Conservation (phyloP, 139 green algal genomes). For the Closterium sp. region DNA sequence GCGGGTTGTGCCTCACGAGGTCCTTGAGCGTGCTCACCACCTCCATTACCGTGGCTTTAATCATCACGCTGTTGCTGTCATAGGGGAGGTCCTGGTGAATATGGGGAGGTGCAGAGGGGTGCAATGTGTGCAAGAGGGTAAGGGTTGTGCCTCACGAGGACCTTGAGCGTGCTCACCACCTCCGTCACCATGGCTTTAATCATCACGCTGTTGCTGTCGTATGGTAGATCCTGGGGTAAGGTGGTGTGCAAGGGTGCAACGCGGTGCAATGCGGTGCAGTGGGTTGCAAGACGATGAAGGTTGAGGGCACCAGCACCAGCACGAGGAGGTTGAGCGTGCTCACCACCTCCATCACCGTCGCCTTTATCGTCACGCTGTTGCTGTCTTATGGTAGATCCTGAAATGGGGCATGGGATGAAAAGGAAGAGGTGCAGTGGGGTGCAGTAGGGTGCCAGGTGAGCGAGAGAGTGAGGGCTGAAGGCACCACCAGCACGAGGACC, state of each 20-base stretch:
- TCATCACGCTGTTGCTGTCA: slow-evolving; percentile 69
- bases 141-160: slow-evolving; percentile 88
- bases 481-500: too few species aligned
- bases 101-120: not conserved
- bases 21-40: slow-evolving; percentile 93
- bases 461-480: too few species aligned
- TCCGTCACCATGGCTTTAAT: slow-evolving; percentile 92
- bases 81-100: slow-evolving; percentile 64
- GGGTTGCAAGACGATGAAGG: not conserved
- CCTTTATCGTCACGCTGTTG: too few species aligned
- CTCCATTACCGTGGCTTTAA: slow-evolving; percentile 93
- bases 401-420: too few species aligned
- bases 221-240: slow-evolving; percentile 53
- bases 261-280: not conserved
- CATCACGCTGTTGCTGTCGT: slow-evolving; percentile 73
- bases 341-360: slow-evolving; percentile 90
- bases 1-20: slow-evolving; percentile 86
- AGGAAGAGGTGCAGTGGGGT: too few species aligned
- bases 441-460: too few species aligned
- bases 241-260: too few species aligned
- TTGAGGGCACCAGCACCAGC: not conserved
- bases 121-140: not conserved
- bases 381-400: too few species aligned
- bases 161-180: slow-evolving; percentile 89
- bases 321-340: slow-evolving; percentile 12